Evolutionary conservation across 345 rosid genomes (phyloP), one percentile per base, ranked within the genome.

Genomic region (Lumnitzera littorea): DNA sequence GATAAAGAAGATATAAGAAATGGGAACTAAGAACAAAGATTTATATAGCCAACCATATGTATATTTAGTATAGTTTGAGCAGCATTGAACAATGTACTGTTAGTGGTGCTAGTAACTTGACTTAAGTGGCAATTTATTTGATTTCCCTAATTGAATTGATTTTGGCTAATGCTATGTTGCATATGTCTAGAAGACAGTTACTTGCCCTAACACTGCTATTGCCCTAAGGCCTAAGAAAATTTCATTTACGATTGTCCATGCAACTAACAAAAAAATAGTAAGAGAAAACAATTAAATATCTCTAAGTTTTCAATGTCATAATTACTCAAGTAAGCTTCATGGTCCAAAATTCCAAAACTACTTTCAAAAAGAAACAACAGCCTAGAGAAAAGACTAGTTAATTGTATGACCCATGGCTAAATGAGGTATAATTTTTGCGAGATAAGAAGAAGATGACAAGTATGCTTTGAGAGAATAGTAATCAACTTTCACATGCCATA

Each of bases 171-270:
- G 60, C 82, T 79, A 71, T 83, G 91, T 73, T 86, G 96, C 67
- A 81, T 68, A 73, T 82, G 85, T 62, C 90, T 91, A 46, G 92
- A 65, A 48, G 92, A 20, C 57, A 91, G 76, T 76, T 87, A 95
- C 77, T 95, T 81, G 58, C 84, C 79, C 72, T 87, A 95, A 69
- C 79, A 90, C 67, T 94, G 98, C 69, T 91, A 96, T 70, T 84
- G 94, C 11, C 79, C 91, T 79, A 87, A 61, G 65, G 95, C 56
- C 82, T 87, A 95, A 70, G 99, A 80, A 78, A 81, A 87, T 64
- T 84, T 86, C 95, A 87, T 85, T 81, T 89, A 97, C 70, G 80
- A 89, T 62, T 86, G 96, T 69, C 91, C 87, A 77, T 84, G 90
- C 62, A 82, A 75, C 86, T 79, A 69, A 31, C 23, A 58, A 54